phyloP scores from a whole-genome alignment of 176 grass and related monocot genomes.

The Dendrocalamus sinicus region DNA sequence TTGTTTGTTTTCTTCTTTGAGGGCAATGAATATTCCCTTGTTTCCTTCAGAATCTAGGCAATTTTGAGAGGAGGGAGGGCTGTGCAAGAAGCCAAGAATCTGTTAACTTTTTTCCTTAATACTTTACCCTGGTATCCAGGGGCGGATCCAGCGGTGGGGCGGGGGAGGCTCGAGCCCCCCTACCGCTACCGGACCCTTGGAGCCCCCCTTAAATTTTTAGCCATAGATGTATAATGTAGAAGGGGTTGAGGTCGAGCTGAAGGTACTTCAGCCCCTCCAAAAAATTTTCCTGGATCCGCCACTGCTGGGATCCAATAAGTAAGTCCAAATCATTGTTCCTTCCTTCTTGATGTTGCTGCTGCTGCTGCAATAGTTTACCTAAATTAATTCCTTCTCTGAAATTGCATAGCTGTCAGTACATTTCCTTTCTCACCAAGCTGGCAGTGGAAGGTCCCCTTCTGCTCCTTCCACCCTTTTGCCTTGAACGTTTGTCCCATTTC shows the following conservation, averaged over 20 bases:
- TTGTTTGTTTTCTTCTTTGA: neutral
- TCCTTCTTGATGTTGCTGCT: neutral
- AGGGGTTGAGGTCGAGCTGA: too few species aligned
- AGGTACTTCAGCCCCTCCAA: too few species aligned
- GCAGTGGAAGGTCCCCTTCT: neutral
- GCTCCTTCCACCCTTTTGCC: neutral
- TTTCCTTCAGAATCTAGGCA: neutral
- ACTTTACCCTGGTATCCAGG: neutral
- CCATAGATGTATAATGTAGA: too few species aligned
- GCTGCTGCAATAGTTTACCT: neutral
- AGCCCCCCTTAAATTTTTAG: too few species aligned
- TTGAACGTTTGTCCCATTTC: neutral
- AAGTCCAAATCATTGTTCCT: neutral
- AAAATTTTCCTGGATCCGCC: too few species aligned
- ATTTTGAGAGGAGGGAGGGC: neutral
- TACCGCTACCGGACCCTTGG: too few species aligned
- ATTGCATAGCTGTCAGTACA: neutral
- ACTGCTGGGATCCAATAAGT: neutral
- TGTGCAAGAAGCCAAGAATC: neutral
- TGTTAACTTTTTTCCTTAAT: neutral
- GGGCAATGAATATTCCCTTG: neutral
- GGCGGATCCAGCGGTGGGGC: too few species aligned
- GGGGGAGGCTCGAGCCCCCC: too few species aligned
- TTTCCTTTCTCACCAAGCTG: neutral
- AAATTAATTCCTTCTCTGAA: neutral